Evolutionary conservation across 73 alveolate species (phyloP), one percentile per base, ranked within the genome.

Genomic region (Durusdinium trenchii): DNA sequence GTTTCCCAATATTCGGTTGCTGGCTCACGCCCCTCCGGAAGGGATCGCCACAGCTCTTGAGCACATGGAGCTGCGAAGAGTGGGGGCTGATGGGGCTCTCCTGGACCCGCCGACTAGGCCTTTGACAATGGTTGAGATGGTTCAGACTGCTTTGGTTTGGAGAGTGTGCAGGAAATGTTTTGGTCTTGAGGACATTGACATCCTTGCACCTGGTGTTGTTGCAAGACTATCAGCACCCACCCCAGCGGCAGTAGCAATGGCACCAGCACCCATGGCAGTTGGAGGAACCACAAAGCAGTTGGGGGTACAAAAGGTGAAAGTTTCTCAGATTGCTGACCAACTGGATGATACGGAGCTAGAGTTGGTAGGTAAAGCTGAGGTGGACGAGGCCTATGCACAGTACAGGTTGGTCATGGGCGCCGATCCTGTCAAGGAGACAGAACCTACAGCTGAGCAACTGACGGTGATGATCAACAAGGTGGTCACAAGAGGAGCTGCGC

Each of bases 301-400:
- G 23, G 69, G 69, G 23, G 23, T 57, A 57, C 12, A 57, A 23
- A 57, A 46, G 46, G 64, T 79, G 30, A 79, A 79, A 46, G 91
- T 46, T 4, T 35, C 91, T 23, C 64, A 79, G 48, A 47, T 79
- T 32, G 64, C 64, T 36, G 91, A 47, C 45, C 91, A 79, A 62
- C 40, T 79, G 42, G 91, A 79, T 46, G 64, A 79, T 46, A n/a
- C 64, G 10, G 91, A 79, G 64, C 32, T 79, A 45, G 91, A 79
- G 43, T 20, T 79, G 64, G 36, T 79, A 4, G 60, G n/a, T 30
- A 42, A 79, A 62, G 28, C 10, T 26, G 16, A 26, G 60, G 32
- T 46, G 42, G 91, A 79, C 16, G 67, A 47, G 45, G 91, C 91
- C 30, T 47, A 45, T n/a, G 50, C 43, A 47, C 35, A 20, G 3